A percentile compares a stretch with the other conserved stretches of the same genome.
phyloP scores from a whole-genome alignment of 2,329 filamentous ascomycete species.

The Thyridium curvatum region DNA sequence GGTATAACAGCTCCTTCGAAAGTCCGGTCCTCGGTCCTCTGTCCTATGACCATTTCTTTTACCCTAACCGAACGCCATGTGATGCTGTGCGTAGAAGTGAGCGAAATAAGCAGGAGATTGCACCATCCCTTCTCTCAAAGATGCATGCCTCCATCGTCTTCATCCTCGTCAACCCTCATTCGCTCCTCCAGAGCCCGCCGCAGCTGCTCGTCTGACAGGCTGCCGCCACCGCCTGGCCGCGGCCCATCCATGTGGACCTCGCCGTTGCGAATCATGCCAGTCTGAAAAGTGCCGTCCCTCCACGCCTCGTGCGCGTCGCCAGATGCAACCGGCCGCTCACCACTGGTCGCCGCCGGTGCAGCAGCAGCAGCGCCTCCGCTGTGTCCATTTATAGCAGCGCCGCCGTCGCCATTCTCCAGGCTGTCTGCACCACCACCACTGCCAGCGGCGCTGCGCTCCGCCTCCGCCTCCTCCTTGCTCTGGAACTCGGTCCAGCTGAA shows the following conservation, averaged over 20 bases:
- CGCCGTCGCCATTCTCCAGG: slow-evolving; percentile 1
- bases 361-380: slow-evolving; percentile 6
- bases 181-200: slow-evolving; percentile 48
- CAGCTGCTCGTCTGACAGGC: slow-evolving; percentile 53
- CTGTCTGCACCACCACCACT: too few relatives aligned
- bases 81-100: too few relatives aligned
- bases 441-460: not conserved
- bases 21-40: too few relatives aligned
- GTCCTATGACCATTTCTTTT: too few relatives aligned
- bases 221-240: slow-evolving; percentile 29
- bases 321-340: slow-evolving; percentile 1
- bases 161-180: slow-evolving; percentile 38
- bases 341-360: too few relatives aligned
- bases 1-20: too few relatives aligned
- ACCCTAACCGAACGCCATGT: too few relatives aligned
- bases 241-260: slow-evolving; percentile 36
- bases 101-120: not conserved
- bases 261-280: slow-evolving; percentile 47
- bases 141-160: slow-evolving; percentile 55
- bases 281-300: slow-evolving; percentile 59
- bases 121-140: slow-evolving; percentile 36
- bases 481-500: slow-evolving; percentile 51
- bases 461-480: slow-evolving; percentile 31
- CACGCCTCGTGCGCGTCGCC: slow-evolving; percentile 36
- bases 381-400: slow-evolving; percentile 1